phyloP scores from a whole-genome alignment of 805 yeast genomes.

The Nakazawaea pomicola region DNA sequence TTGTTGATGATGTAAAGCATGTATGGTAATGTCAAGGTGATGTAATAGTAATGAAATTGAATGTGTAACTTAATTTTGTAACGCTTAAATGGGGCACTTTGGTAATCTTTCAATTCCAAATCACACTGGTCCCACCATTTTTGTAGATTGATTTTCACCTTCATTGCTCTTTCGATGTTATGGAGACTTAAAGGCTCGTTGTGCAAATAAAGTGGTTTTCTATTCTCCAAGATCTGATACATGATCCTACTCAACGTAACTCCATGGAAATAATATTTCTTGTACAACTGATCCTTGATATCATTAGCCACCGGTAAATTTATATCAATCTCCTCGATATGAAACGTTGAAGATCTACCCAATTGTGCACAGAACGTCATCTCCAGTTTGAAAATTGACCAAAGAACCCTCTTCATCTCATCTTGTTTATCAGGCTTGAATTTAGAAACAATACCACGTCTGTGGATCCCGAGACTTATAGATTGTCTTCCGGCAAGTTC shows the following conservation, averaged over 20 bases:
- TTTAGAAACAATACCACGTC: constrained; percentile 30
- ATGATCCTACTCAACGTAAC: constrained; percentile 32
- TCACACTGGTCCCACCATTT: constrained; percentile 31
- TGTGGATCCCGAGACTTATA: constrained; percentile 42
- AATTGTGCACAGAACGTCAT: constrained; percentile 36
- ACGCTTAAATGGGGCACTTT: constrained; percentile 27
- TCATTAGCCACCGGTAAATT: constrained; percentile 30
- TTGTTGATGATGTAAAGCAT: constrained; percentile 32
- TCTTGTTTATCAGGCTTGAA: constrained; percentile 29
- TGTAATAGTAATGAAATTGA: constrained; percentile 35
- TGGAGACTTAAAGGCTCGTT: constrained; percentile 34
- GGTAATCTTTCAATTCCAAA: constrained; percentile 26
- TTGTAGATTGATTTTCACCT: constrained; percentile 29
- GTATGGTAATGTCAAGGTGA: constrained; percentile 38
- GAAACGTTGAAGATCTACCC: constrained; percentile 41
- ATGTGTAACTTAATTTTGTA: constrained; percentile 37
- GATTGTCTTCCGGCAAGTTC: constrained; percentile 44
- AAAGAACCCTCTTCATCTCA: constrained; percentile 36
- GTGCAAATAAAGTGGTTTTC: constrained; percentile 26
- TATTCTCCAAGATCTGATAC: constrained; percentile 34
- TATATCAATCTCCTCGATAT: constrained; percentile 39
- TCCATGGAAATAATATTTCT: constrained; percentile 28
- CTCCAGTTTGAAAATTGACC: constrained; percentile 41
- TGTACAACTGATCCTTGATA: constrained; percentile 25
- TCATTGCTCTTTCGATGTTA: constrained; percentile 35